These are phyloP conservation scores for Ophiocytium majus DNA, from an alignment of 352 stramenopile genomes.

Conservation along the genomic window DNA sequence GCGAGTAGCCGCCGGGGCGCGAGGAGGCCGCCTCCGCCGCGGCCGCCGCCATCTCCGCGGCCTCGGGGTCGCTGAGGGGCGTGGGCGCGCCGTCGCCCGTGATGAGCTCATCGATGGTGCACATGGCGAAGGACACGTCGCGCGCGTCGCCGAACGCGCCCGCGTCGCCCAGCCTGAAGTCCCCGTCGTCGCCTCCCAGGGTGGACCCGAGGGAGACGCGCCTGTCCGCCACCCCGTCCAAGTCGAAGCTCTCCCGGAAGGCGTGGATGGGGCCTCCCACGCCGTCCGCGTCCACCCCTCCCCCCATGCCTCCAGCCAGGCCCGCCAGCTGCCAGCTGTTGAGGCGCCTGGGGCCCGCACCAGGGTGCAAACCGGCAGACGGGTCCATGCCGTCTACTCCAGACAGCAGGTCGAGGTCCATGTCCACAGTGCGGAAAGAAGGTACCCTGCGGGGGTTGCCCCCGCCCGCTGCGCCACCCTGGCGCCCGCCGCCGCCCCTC, in stretches of 20 bases:
- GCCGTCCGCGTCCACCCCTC: not conserved
- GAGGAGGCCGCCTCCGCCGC: too few species aligned
- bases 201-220: not conserved
- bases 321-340: not conserved
- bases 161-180: not conserved
- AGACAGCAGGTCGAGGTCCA: not conserved
- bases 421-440: not conserved
- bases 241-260: slow-evolving; percentile 12
- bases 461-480: too few species aligned
- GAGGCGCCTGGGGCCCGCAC: not conserved
- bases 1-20: not conserved
- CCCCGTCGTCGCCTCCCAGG: not conserved
- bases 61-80: not conserved
- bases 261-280: not conserved
- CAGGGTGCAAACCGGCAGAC: too few species aligned
- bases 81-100: not conserved
- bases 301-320: not conserved
- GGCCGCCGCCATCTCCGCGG: too few species aligned
- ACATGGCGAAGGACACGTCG: not conserved
- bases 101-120: not conserved
- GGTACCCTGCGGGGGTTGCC: not conserved
- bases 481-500: too few species aligned
- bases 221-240: not conserved
- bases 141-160: not conserved
- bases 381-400: not conserved